Conservation (phyloP, 345 rosid genomes). For the Odontarrhena argentea region DNA sequence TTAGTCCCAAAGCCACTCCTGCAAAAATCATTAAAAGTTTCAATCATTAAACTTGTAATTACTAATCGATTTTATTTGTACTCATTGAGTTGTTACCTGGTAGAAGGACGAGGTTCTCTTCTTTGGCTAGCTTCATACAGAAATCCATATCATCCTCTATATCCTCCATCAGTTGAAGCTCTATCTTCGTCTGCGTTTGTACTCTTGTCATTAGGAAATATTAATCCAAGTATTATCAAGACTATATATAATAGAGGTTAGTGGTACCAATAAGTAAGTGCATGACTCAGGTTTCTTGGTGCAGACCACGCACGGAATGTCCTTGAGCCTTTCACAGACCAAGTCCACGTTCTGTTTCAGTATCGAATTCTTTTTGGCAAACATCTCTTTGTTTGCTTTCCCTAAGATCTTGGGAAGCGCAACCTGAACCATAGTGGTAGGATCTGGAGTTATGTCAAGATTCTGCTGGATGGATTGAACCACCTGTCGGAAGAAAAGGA, state of each 20-base stretch:
- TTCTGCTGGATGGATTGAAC: conserved; percentile 43
- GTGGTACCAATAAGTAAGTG: conserved; percentile 66
- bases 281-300: conserved; percentile 56
- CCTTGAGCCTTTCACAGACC: conserved; percentile 42
- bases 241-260: background rate
- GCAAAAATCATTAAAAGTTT: conserved; percentile 10
- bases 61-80: background rate
- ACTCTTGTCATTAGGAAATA: background rate
- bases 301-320: conserved; percentile 54
- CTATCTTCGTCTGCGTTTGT: conserved; percentile 48
- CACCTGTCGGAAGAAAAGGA: conserved; percentile 38
- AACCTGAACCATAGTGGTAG: conserved; percentile 62
- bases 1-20: conserved; percentile 63
- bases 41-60: background rate
- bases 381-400: conserved; percentile 43
- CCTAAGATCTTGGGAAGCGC: conserved; percentile 54
- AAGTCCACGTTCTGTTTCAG: conserved; percentile 47
- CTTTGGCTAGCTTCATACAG: conserved; percentile 62
- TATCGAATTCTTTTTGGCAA: conserved; percentile 36
- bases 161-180: conserved; percentile 45
- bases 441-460: conserved; percentile 45
- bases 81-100: conserved; percentile 46
- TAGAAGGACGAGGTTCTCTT: conserved; percentile 56
- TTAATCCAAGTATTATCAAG: conserved; percentile 1
- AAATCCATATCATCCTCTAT: conserved; percentile 64